Conservation (phyloP, 768 basidiomycete species). For the Calocybe cyanea region DNA sequence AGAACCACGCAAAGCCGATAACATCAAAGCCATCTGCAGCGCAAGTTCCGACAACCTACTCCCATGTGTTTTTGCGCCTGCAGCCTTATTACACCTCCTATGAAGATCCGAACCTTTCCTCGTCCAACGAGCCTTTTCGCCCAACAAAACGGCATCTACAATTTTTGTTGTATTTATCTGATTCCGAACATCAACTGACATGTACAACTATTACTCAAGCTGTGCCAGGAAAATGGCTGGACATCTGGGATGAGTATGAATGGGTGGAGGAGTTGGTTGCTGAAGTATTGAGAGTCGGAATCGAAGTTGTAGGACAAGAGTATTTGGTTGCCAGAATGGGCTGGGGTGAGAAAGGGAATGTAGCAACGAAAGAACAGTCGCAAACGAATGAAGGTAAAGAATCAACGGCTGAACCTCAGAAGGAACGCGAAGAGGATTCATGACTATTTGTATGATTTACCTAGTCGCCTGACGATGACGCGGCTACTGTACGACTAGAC, state of each 20-base stretch:
- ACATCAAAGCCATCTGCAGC: constrained; percentile 27
- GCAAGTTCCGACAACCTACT: constrained; percentile 68
- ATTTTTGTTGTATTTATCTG: constrained; percentile 68
- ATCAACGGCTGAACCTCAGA: constrained; percentile 11
- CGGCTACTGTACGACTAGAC: constrained; percentile 3
- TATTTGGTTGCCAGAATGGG: constrained; percentile 86
- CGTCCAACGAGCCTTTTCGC: constrained; percentile 32
- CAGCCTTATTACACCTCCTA: constrained; percentile 76
- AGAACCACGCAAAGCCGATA: constrained; percentile 46
- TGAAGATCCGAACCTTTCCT: constrained; percentile 33
- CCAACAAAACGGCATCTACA: constrained; percentile 49
- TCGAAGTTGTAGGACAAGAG: constrained; percentile 91
- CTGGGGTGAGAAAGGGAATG: constrained; percentile 42
- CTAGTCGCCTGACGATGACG: constrained; percentile 5
- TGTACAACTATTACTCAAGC: constrained; percentile 81
- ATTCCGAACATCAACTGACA: constrained; percentile 75
- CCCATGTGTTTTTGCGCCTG: constrained; percentile 89
- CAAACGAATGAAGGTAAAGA: constrained; percentile 8
- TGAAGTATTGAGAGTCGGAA: constrained; percentile 76
- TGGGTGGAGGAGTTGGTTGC: constrained; percentile 97
- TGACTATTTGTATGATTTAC: constrained; percentile 30
- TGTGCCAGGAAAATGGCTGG: constrained; percentile 82
- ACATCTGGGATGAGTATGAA: constrained; percentile 85
- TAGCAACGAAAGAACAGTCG: constrained; percentile 17
- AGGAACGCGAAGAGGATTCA: constrained; percentile 21